phyloP scores from a whole-genome alignment of 2,329 filamentous ascomycete species.

The Cryphonectria naterciae region DNA sequence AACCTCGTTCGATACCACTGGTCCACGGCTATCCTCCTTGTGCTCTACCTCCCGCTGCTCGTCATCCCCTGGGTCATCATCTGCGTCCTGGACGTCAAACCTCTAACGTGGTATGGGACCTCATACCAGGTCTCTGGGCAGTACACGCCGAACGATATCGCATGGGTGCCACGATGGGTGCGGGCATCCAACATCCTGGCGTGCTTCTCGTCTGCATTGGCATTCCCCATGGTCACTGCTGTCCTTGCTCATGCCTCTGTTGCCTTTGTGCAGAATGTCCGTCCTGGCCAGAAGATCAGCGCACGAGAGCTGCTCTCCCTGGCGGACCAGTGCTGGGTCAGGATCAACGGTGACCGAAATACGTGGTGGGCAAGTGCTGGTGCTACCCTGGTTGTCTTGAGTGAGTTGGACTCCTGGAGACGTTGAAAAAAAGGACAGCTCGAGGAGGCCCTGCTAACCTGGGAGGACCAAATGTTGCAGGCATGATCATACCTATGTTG shows the following conservation, averaged over 20 bases:
- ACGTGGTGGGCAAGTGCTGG: slow-evolving; percentile 18
- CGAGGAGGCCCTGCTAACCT: neutral
- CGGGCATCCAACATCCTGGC: slow-evolving; percentile 17
- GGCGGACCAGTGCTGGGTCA: slow-evolving; percentile 15
- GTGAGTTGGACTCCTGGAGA: neutral
- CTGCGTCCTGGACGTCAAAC: slow-evolving; percentile 16
- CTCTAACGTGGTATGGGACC: slow-evolving; percentile 12
- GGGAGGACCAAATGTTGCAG: neutral
- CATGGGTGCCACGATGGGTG: slow-evolving; percentile 13
- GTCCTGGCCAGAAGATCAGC: slow-evolving; percentile 8
- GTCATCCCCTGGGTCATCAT: slow-evolving; percentile 14
- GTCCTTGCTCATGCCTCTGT: slow-evolving; percentile 17
- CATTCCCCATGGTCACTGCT: slow-evolving; percentile 3
- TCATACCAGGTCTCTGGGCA: neutral
- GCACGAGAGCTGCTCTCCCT: slow-evolving; percentile 13
- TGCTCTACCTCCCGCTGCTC: slow-evolving; percentile 7
- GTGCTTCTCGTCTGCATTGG: slow-evolving; percentile 13
- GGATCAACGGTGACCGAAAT: slow-evolving; percentile 9
- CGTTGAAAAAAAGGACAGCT: neutral
- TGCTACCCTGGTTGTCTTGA: slow-evolving; percentile 9
- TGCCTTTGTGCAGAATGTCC: slow-evolving; percentile 16
- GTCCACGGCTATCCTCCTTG: slow-evolving; percentile 11
- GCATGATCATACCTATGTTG: slow-evolving; percentile 14
- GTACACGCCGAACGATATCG: slow-evolving; percentile 15
- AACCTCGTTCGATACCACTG: slow-evolving; percentile 17